Evolutionary conservation across 169 alveolate genomes (phyloP), one percentile per base, ranked within the genome.

Genomic region (Plasmodium gaboni): DNA sequence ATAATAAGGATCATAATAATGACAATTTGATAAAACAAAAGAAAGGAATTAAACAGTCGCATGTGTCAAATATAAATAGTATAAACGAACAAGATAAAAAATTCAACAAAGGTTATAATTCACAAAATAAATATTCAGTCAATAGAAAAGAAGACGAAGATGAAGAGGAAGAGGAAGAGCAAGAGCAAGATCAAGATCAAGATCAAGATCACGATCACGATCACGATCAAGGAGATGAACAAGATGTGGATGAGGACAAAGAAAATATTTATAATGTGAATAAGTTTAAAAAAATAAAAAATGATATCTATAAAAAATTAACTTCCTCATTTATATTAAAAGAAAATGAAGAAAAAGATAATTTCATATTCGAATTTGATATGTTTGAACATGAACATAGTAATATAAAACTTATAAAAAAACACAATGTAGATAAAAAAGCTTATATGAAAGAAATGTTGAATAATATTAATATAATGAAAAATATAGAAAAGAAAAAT

Each of bases 401-500:
- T 38, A 57, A 76, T 6, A 64, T 60, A 42, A 80, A 53, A 42
- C 24, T 12, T 24, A 17, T 24, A 15, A 80, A 80, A 50, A 80
- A 71, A 42, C 38, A 32, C 46, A n/a, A 22, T 15, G 7, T 59
- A n/a, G 91, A 80, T n/a, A 70, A 80, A 46, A 65, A 55, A 46
- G 42, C 59, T 22, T 80, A 80, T 51, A 80, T 80, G 55, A 28
- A 28, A 48, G 91, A 80, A 51, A 67, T 80, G 61, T 13, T 80
- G 1, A 69, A 65, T 15, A 71, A 80, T 67, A 22, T 15, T 19
- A 38, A 69, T 50, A 9, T 80, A 8, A 24, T 80, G 24, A 80
- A 80, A 38, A 80, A 80, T 6, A 26, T 80, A 46, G 80, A 80
- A 80, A 80, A 80, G n/a, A 51, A 69, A 61, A 80, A 80, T 71